Percentiles rank a stretch among this genome's conserved stretches.
Evolutionary conservation across 139 green algal genomes (phyloP).

Genomic region (Coelastrella sp.): DNA sequence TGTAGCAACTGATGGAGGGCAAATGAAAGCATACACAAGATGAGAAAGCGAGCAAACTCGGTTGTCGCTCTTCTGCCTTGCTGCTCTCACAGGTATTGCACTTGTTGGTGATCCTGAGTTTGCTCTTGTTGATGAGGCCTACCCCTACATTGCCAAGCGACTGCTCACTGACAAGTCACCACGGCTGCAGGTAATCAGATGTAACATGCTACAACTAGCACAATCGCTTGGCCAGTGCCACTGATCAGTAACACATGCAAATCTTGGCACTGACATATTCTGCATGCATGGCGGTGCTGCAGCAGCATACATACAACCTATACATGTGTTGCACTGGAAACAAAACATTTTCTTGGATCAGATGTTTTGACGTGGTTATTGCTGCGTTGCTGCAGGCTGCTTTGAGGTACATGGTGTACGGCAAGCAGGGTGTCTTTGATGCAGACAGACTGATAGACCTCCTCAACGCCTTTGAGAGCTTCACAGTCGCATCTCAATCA

Average conservation of each 20-base stretch:
- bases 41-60: too few species aligned
- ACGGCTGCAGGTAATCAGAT: slow-evolving; percentile 73
- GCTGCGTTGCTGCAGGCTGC: slow-evolving; percentile 15
- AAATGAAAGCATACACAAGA: too few species aligned
- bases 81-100: slow-evolving; percentile 69
- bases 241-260: not conserved
- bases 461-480: slow-evolving; percentile 96
- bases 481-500: slow-evolving; percentile 70
- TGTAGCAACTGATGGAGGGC: too few species aligned
- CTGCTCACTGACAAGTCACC: slow-evolving; percentile 95
- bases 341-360: too few species aligned
- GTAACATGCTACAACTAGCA: not conserved
- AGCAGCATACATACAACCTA: too few species aligned
- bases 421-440: slow-evolving; percentile 73
- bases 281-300: not conserved
- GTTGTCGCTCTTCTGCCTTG: not conserved
- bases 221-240: not conserved
- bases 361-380: not conserved
- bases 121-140: slow-evolving; percentile 98
- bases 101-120: slow-evolving; percentile 93
- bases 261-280: not conserved
- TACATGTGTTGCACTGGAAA: too few species aligned
- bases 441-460: slow-evolving; percentile 96
- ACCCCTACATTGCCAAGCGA: slow-evolving; percentile 94
- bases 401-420: slow-evolving; percentile 85